Evolutionary conservation across 257 asterid species (phyloP).

Genomic region (Solanum pinnatisectum): DNA sequence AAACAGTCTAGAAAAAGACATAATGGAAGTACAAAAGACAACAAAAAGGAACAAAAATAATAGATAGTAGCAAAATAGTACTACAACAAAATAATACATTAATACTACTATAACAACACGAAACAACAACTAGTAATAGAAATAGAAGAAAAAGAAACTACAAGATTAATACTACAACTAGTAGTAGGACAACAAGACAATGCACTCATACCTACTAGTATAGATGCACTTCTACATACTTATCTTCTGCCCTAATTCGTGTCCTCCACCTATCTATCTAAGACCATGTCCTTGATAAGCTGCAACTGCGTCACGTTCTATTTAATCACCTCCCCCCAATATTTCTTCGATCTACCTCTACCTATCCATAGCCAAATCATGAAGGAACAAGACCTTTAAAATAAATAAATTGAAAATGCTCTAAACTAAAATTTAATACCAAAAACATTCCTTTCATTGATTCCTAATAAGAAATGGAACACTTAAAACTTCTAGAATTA

Average conservation of each 20-base stretch:
- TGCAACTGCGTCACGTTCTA: neutral
- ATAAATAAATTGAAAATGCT: neutral
- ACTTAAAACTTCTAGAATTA: neutral
- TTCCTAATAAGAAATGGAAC: neutral
- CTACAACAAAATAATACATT: neutral
- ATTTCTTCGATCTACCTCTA: neutral
- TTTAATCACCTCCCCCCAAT: neutral
- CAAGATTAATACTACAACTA: neutral
- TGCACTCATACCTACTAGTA: neutral
- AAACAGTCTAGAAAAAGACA: neutral
- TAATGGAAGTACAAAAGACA: neutral
- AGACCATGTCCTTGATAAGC: neutral
- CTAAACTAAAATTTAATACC: neutral
- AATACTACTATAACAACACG: neutral
- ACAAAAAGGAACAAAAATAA: neutral
- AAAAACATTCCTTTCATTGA: neutral
- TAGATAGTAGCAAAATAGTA: neutral
- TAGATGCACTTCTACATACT: neutral
- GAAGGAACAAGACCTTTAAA: neutral
- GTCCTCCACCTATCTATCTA: neutral
- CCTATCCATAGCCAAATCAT: neutral
- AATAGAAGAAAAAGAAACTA: neutral
- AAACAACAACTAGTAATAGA: neutral
- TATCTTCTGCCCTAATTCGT: neutral
- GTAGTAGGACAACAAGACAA: neutral